These are phyloP conservation scores for Brassica napus DNA, from an alignment of 345 rosid species.

Conservation along the genomic window DNA sequence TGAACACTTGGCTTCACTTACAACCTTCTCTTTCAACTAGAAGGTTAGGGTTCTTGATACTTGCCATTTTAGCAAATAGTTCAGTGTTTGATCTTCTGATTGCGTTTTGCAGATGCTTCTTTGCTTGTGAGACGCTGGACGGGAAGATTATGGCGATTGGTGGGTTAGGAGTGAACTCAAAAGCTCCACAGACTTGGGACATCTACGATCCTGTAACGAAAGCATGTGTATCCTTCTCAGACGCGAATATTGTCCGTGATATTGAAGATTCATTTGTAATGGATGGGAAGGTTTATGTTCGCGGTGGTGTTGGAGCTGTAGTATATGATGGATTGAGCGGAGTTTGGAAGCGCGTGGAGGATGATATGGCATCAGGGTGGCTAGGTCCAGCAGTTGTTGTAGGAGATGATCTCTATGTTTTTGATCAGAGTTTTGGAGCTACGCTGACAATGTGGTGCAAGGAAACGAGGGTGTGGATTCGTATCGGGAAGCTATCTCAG, in stretches of 20 bases:
- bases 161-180: slow-evolving; percentile 53
- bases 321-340: slow-evolving; percentile 53
- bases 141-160: slow-evolving; percentile 72
- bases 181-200: slow-evolving; percentile 64
- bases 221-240: slow-evolving; percentile 47
- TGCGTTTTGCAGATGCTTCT: slow-evolving; percentile 62
- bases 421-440: slow-evolving; percentile 76
- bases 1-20: slow-evolving; percentile 52
- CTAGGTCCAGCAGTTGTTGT: slow-evolving; percentile 74
- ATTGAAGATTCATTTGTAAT: slow-evolving; percentile 68
- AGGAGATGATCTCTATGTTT: slow-evolving; percentile 62
- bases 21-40: slow-evolving; percentile 56
- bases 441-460: slow-evolving; percentile 70
- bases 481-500: slow-evolving; percentile 64
- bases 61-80: not conserved
- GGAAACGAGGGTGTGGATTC: slow-evolving; percentile 59
- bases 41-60: slow-evolving; percentile 43
- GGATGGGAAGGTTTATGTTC: slow-evolving; percentile 65
- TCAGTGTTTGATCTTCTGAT: slow-evolving; percentile 5
- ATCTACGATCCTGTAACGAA: slow-evolving; percentile 53
- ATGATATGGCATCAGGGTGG: slow-evolving; percentile 72
- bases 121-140: slow-evolving; percentile 65
- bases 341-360: slow-evolving; percentile 66
- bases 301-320: slow-evolving; percentile 41
- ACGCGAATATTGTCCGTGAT: slow-evolving; percentile 49